phyloP scores from a whole-genome alignment of 306 rosid genomes.

The Arachis hypogaea region DNA sequence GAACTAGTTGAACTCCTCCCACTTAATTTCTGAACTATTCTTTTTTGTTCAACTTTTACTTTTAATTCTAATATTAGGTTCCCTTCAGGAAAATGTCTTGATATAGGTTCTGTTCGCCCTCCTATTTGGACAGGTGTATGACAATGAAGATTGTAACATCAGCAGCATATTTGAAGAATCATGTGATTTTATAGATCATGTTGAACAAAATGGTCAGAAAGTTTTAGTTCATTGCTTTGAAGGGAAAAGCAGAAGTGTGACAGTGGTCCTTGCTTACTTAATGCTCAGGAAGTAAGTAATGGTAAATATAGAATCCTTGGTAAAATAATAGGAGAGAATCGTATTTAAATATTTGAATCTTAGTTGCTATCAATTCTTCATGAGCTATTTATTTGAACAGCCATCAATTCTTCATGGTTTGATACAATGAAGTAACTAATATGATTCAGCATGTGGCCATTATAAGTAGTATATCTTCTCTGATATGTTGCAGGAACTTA shows the following conservation, averaged over 20 bases:
- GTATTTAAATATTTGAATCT: constrained; percentile 20
- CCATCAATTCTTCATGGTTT: constrained; percentile 27
- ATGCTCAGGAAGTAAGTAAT: constrained; percentile 87
- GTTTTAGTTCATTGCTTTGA: constrained; percentile 96
- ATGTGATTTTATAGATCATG: constrained; percentile 62
- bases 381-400: constrained; percentile 1
- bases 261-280: constrained; percentile 86
- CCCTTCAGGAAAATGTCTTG: constrained; percentile 20
- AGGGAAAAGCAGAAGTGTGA: constrained; percentile 95
- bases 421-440: constrained; percentile 25
- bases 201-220: constrained; percentile 73
- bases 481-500: constrained; percentile 57
- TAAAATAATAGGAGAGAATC: not conserved
- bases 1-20: constrained; percentile 12
- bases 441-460: constrained; percentile 5
- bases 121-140: constrained; percentile 61
- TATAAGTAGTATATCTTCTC: not conserved
- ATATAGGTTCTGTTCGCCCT: constrained; percentile 26
- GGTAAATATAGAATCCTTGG: not conserved
- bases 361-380: not conserved
- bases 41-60: not conserved
- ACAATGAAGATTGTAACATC: constrained; percentile 75
- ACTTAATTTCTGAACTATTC: not conserved
- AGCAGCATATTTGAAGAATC: constrained; percentile 85
- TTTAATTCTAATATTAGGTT: constrained; percentile 15